Conservation (phyloP, 129 eudicot genomes). For the Deinandra increscens region DNA sequence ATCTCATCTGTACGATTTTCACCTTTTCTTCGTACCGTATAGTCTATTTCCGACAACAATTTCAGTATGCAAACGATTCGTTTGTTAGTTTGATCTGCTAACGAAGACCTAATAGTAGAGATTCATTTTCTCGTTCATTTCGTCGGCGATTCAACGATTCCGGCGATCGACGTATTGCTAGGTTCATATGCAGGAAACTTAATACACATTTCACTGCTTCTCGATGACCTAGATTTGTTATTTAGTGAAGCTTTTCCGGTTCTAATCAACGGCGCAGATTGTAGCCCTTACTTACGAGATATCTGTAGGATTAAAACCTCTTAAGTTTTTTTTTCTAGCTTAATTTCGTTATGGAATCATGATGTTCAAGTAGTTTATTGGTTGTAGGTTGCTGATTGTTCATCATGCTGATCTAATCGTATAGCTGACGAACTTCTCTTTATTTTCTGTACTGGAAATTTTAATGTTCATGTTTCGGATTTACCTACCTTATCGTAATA, state of each 20-base stretch:
- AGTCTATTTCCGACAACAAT: background rate
- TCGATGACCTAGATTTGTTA: background rate
- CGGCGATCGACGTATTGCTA: background rate
- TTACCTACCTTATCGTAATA: background rate
- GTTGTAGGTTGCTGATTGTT: background rate
- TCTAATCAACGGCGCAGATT: background rate
- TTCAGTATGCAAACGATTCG: background rate
- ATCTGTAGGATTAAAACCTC: background rate
- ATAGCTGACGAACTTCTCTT: background rate
- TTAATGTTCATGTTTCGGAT: background rate
- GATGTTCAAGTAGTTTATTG: background rate
- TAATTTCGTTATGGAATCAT: background rate
- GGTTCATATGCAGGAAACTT: background rate
- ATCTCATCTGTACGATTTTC: background rate
- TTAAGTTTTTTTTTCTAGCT: background rate
- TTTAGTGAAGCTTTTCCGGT: background rate
- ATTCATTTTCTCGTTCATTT: slow-evolving; percentile 2
- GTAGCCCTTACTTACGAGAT: background rate
- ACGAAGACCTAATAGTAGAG: background rate
- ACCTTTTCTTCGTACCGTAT: background rate
- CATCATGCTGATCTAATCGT: background rate
- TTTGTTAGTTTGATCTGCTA: slow-evolving; percentile 9
- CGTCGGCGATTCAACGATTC: background rate
- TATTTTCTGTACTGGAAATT: background rate
- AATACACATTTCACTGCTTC: background rate